Evolutionary conservation across 768 basidiomycete genomes (phyloP), one percentile per base, ranked within the genome.

Genomic region (Ramaria sp.): DNA sequence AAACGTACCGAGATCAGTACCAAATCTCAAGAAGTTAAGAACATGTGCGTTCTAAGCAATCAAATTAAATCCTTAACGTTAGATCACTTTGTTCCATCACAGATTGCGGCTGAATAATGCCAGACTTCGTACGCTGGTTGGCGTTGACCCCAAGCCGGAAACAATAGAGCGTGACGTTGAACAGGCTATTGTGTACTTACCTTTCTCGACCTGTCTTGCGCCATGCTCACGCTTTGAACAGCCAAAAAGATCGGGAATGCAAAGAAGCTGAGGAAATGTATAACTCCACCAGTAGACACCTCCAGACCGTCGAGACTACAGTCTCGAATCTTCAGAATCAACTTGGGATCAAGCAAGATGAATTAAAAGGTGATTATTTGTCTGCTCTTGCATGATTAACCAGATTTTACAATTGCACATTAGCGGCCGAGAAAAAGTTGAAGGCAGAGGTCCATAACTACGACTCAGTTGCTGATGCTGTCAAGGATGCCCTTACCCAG

Each of bases 171-270:
- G 73, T 17, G 55, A 57, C 33, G 47, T 57, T 15, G 55, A 57
- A 19, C 45, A 57, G 31, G 46, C 55, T 33, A 22, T 56, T 49
- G 31, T 58, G 57, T 47, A 53, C 38, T 27, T 10, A 49, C 27
- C 15, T 49, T 30, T 49, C 27, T 49, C 22, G 15, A 17, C 27
- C 12, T 30, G n/a, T 11, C n/a, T 24, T 49, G 13, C 27, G 24
- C 12, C 17, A 17, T 43, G 31, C 33, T 39, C 11, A 59, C 12
- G n/a, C 13, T 15, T 31, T 47, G 42, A 20, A 15, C 59, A 95
- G 91, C 24, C 75, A 81, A 53, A 85, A 84, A 64, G 90, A 93
- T 57, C 69, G 72, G 3, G 83, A 86, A 57, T 73, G 82, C 48
- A 65, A 66, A 2, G 78, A 79, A 38, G 69, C 70, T 15, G 74